Percentiles rank a stretch among this genome's conserved stretches.
Evolutionary conservation across 305 asterid genomes (phyloP).

Genomic region (Stenogyne calaminthoides): DNA sequence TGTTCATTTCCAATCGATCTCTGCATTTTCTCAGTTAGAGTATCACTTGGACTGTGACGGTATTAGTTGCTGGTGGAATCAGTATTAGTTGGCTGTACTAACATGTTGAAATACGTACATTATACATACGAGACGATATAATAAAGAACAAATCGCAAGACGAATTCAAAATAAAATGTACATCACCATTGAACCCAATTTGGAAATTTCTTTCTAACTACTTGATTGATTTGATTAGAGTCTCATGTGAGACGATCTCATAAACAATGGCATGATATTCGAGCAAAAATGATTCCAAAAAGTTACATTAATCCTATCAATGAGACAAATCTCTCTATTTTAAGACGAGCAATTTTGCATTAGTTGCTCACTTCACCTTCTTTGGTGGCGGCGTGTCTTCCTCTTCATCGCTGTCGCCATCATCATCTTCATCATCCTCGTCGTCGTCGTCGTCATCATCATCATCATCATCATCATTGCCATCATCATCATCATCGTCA

Average conservation of each 20-base stretch:
- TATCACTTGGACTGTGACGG: too few species aligned
- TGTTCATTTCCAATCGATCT: too few species aligned
- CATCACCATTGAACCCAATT: not conserved
- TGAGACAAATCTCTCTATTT: not conserved
- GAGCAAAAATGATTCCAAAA: slow-evolving; percentile 1
- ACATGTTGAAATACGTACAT: too few species aligned
- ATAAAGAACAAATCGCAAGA: not conserved
- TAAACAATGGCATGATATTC: not conserved
- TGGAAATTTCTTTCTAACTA: not conserved
- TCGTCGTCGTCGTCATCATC: too few species aligned
- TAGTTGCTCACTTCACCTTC: slow-evolving; percentile 31
- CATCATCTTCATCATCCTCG: not conserved
- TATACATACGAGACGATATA: too few species aligned
- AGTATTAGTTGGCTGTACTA: too few species aligned
- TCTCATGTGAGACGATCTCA: not conserved
- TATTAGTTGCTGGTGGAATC: too few species aligned
- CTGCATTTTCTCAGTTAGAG: too few species aligned
- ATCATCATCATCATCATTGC: slow-evolving; percentile 6
- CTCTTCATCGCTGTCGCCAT: slow-evolving; percentile 35
- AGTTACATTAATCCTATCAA: not conserved
- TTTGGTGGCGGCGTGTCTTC: slow-evolving; percentile 26
- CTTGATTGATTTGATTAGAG: too few species aligned
- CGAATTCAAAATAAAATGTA: not conserved
- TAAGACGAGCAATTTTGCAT: not conserved
- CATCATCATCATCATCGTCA: slow-evolving; percentile 42